Percentiles rank a stretch among this genome's conserved stretches.
Conservation (phyloP, 129 eudicot species). For the Arctium minus region DNA sequence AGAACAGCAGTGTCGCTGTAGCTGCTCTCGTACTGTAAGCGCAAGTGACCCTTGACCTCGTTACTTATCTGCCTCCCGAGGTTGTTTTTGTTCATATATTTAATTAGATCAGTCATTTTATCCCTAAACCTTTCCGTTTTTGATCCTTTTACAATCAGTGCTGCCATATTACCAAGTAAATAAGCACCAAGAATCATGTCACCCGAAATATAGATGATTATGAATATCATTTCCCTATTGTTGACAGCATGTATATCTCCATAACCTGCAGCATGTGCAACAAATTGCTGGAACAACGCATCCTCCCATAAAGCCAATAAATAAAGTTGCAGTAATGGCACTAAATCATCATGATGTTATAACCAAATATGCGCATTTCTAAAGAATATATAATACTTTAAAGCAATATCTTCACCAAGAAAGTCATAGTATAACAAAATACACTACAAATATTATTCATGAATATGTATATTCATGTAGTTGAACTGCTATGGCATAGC, state of each 20-base stretch:
- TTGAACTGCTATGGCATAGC: not conserved
- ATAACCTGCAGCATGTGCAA: constrained; percentile 45
- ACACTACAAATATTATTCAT: not conserved
- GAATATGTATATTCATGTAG: not conserved
- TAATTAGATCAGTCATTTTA: constrained; percentile 58
- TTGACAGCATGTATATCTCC: constrained; percentile 84
- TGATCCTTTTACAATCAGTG: constrained; percentile 78
- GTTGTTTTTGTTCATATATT: constrained; percentile 58
- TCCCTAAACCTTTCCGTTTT: constrained; percentile 72
- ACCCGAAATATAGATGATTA: constrained; percentile 62
- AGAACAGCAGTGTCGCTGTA: constrained; percentile 50
- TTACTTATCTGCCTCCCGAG: constrained; percentile 55
- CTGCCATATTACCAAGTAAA: constrained; percentile 78
- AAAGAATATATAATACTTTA: not conserved
- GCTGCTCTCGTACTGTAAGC: constrained; percentile 54
- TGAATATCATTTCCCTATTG: constrained; percentile 69
- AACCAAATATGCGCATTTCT: not conserved
- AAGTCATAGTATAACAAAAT: no score
- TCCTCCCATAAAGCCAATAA: not conserved
- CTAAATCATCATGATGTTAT: not conserved
- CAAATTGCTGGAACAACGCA: not conserved
- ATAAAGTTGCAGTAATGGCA: no score
- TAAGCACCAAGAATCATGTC: constrained; percentile 87
- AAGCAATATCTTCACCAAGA: not conserved
- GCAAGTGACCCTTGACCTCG: constrained; percentile 60